Evolutionary conservation across 2,329 filamentous ascomycete genomes (phyloP).

Genomic region (Bipolaris sorokiniana): DNA sequence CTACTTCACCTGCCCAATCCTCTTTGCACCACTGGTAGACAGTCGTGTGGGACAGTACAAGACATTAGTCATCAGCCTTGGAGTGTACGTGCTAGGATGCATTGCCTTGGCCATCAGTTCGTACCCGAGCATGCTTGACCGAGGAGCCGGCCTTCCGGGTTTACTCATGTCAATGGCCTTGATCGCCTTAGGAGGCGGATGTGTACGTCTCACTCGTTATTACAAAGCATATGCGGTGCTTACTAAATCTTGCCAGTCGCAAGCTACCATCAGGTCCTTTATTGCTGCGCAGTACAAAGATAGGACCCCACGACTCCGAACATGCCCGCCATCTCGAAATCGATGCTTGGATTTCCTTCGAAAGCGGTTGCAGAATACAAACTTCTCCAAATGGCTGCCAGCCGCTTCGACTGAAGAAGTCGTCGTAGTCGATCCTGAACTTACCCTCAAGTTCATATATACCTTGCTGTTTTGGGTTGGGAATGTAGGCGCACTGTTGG

Average conservation of each 20-base stretch:
- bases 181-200: conserved; percentile 51
- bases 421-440: conserved; percentile 42
- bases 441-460: conserved; percentile 50
- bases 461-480: conserved; percentile 50
- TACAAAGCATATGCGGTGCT: not conserved
- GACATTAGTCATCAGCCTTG: conserved; percentile 43
- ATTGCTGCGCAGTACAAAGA: conserved; percentile 46
- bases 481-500: conserved; percentile 73
- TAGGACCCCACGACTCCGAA: conserved; percentile 26
- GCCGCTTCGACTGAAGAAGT: conserved; percentile 35
- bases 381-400: not conserved
- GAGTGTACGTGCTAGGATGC: conserved; percentile 37
- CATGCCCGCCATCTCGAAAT: not conserved
- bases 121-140: conserved; percentile 20
- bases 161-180: conserved; percentile 42
- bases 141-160: conserved; percentile 35
- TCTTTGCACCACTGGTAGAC: conserved; percentile 49
- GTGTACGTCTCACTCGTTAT: conserved; percentile 10
- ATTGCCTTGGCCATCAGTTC: conserved; percentile 32
- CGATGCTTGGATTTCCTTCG: not conserved
- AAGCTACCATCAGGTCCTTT: conserved; percentile 46
- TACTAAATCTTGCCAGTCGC: conserved; percentile 23
- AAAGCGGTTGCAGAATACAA: not conserved
- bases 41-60: conserved; percentile 49
- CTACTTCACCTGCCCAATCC: conserved; percentile 49